Base-by-base conservation (phyloP, 495 filamentous ascomycete genomes). In the Letharia lupina region DNA sequence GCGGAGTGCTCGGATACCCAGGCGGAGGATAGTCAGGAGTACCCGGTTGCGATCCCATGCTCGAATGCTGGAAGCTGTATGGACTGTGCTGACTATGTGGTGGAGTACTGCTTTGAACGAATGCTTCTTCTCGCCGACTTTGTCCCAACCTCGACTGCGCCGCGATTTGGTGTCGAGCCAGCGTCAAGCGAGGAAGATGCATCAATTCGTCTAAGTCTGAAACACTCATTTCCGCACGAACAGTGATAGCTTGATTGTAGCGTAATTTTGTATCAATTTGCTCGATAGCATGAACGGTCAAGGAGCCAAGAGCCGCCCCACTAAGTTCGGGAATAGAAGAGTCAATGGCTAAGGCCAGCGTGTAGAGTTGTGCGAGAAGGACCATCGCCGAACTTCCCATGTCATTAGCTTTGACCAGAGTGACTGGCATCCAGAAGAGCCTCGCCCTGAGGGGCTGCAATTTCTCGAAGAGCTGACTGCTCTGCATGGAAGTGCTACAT, bases 371-470 rank as follows among this genome's bases (percentile, higher is more conserved):
- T 12, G 92, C 89, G 47, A 98, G 84, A 42, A 96, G 83, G 45
- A 78, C 71, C 35, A 84, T 74, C 0, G 78, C 79, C 20, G 66
- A 73, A 23, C 75, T 69, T 62, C 80, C 78, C 12, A 75, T 71
- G 12, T 80, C 78, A 5, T 77, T 75, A 16, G 76, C 76, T 45
- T 77, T 77, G 31, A 97, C 80, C 75, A 97, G 79, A 28, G 88
- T 85, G 42, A 84, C 86, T 5, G 95, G 95, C 57, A 96, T 82
- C 90, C 92, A 98, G 78, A 97, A 96, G 31, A 98, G 83, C 93
- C 95, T 97, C 65, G 87, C 85, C 54, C 93, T 87, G 23, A 98
- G 82, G 10, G 89, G 83, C 67, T 93, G 90, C 37, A 98, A 83
- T 68, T 91, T 86, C 72, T 91, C 87, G 74, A 98, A 98, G 69